phyloP scores from a whole-genome alignment of 129 eudicot species.

The Apium graveolens region DNA sequence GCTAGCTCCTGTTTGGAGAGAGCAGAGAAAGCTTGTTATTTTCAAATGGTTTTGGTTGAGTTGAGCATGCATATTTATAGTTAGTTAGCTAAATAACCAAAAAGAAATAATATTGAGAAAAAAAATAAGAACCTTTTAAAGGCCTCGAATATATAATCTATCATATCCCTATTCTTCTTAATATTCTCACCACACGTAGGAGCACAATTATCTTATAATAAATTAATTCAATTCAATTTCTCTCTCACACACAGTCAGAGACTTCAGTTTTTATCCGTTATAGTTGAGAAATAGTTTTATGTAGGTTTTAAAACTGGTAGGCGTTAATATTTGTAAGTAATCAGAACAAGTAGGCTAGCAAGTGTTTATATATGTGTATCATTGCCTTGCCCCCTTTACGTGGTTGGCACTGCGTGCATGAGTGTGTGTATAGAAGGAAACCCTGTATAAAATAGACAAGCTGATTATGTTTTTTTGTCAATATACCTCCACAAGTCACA shows the following conservation, averaged over 20 bases:
- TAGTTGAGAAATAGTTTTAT: no score
- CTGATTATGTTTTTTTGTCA: neutral
- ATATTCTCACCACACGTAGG: slow-evolving; percentile 5
- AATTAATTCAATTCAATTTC: neutral
- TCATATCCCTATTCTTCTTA: neutral
- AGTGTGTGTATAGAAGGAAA: neutral
- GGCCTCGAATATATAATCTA: neutral
- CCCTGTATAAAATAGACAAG: neutral
- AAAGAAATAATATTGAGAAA: neutral
- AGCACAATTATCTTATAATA: neutral
- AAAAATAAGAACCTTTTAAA: neutral
- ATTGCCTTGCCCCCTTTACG: neutral
- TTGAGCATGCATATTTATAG: neutral
- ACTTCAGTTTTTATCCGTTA: neutral
- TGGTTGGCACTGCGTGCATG: neutral
- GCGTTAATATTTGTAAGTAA: no score
- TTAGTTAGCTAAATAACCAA: neutral
- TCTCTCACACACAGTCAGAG: neutral
- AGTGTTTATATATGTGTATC: no score
- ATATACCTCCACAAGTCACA: neutral
- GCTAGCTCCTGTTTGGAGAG: neutral
- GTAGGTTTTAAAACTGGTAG: no score
- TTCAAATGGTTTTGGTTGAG: neutral
- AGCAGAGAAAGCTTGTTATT: neutral
- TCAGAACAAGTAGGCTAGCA: no score